A percentile compares a stretch with the other conserved stretches of the same genome.
These are phyloP conservation scores for Eutypa lata DNA, from an alignment of 2,329 filamentous ascomycete species.

Conservation along the genomic window DNA sequence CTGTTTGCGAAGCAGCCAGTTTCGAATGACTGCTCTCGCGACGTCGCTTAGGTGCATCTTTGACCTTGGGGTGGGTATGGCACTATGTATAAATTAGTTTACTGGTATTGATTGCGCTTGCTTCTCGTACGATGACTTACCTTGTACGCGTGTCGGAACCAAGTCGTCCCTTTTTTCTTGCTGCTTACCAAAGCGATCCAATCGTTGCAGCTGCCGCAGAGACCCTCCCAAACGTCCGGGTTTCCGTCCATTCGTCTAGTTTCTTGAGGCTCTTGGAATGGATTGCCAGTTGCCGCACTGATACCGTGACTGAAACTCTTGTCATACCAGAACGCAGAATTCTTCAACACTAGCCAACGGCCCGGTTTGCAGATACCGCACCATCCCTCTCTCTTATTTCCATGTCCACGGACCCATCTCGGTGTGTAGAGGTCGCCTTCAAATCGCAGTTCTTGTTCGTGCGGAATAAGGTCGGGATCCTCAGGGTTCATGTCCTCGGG, in stretches of 20 bases:
- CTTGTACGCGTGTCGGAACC: conserved; percentile 89
- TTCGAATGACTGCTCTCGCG: conserved; percentile 58
- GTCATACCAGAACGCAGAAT: conserved; percentile 91
- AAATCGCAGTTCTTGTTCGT: conserved; percentile 77
- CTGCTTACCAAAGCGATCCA: conserved; percentile 80
- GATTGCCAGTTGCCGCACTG: conserved; percentile 73
- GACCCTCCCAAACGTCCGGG: conserved; percentile 76
- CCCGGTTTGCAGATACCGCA: conserved; percentile 85
- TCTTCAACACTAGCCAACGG: conserved; percentile 83
- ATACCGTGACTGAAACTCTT: conserved; percentile 88
- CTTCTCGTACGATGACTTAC: no score
- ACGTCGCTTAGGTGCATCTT: conserved; percentile 66
- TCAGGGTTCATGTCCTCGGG: conserved; percentile 78
- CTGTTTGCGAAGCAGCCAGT: conserved; percentile 39
- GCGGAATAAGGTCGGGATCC: conserved; percentile 71
- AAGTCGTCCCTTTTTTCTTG: conserved; percentile 90
- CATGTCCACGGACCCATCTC: conserved; percentile 78
- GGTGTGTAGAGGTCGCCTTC: conserved; percentile 81
- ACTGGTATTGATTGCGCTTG: neutral
- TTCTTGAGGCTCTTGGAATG: conserved; percentile 74
- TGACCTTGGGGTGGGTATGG: conserved; percentile 69
- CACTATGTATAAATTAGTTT: conserved; percentile 46
- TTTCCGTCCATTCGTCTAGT: conserved; percentile 76
- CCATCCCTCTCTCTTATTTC: conserved; percentile 86
- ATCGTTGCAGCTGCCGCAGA: conserved; percentile 74